phyloP scores from a whole-genome alignment of 495 filamentous ascomycete species.

The Xylaria nigripes region DNA sequence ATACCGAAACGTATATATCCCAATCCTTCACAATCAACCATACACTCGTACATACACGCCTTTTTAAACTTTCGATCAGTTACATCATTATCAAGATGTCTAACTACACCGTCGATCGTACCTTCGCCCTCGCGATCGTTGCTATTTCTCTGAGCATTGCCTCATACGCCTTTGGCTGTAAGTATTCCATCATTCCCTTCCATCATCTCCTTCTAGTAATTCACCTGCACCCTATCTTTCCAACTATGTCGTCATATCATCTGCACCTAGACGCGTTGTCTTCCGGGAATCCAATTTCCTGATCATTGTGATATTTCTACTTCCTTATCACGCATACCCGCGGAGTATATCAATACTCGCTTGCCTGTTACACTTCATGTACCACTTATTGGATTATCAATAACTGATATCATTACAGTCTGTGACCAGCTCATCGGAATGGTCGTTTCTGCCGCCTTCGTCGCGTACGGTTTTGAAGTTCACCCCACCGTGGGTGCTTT shows the following conservation, averaged over 20 bases:
- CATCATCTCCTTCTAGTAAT: too few species aligned
- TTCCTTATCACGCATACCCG: too few species aligned
- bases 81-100: neutral
- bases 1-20: too few species aligned
- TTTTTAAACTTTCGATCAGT: neutral
- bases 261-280: too few species aligned
- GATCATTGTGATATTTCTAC: too few species aligned
- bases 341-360: too few species aligned
- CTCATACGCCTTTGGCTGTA: neutral
- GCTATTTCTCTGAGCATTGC: neutral
- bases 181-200: neutral
- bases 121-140: neutral
- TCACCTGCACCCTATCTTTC: neutral
- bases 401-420: neutral
- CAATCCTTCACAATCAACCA: neutral
- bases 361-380: too few species aligned
- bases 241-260: too few species aligned
- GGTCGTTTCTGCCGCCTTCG: neutral
- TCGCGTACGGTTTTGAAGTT: neutral
- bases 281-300: too few species aligned
- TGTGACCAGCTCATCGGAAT: neutral
- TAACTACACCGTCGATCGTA: neutral
- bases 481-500: neutral
- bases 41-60: neutral
- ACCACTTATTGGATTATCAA: too few species aligned